Base-by-base conservation (phyloP, 371 early-diverging fungal species). In the Zychaea mexicana region DNA sequence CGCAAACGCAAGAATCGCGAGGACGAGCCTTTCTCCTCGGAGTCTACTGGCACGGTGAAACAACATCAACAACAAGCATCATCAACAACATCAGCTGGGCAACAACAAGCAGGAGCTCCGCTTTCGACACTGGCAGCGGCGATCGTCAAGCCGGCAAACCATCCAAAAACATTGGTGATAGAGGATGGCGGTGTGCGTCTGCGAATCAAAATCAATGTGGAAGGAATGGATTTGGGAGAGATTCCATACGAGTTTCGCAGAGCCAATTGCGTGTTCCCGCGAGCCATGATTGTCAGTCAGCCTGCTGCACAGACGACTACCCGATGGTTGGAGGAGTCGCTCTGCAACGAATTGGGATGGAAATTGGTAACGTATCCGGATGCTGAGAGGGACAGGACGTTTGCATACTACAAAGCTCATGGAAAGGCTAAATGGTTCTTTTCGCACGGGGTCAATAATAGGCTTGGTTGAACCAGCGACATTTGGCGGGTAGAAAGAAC, bases 301-400 rank as follows among this genome's bases (percentile, higher is more conserved):
- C 38, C 33, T 21, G n/a, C n/a, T n/a, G 56, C 61, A 19, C 52
- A 60, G 24, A 52, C 60, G 12, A 61, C 66, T 28, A 39, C 65
- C 3, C 74, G 74, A 24, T 76, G 76, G 73, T 36, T 70, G 24
- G 74, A 77, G 57, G 80, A 82, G 61, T 78, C 71, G 13, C 67
- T 72, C 61, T 79, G 78, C 61, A 83, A 83, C 57, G 78, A 78
- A 66, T 62, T 83, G 45, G 79, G 73, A 8, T 83, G 80, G 80
- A 79, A 77, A 73, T 62, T 83, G 72, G 80, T 76, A 72, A 36
- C n/a, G 42, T 42, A 12, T 42, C 0, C 68, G 67, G 13, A 49
- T 21, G 36, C 9, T 15, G 39, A 46, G 22, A 31, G 42, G 56
- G 31, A n/a, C 28, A 33, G 8, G 26, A 28, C 36, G 60, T 26